Conservation (phyloP, 1,139 yeast species). For the Geotrichum phurueaensis region DNA sequence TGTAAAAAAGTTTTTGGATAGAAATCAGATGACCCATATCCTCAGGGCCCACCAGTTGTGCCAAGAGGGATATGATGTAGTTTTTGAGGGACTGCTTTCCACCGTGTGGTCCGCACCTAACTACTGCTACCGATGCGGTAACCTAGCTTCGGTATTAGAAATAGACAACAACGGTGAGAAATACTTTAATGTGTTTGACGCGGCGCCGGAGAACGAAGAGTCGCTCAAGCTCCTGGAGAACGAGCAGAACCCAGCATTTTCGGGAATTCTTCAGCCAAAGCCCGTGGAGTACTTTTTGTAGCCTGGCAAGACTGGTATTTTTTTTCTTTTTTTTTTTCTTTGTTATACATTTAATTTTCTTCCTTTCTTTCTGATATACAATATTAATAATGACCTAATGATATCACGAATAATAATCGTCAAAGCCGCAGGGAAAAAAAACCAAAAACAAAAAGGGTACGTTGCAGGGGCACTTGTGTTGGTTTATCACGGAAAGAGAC, state of each 20-base stretch:
- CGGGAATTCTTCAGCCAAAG: slow-evolving; percentile 34
- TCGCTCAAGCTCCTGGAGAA: slow-evolving; percentile 22
- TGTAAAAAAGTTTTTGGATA: slow-evolving; percentile 74
- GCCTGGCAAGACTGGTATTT: not conserved
- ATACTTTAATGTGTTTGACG: slow-evolving; percentile 89
- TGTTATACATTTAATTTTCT: too few relatives aligned
- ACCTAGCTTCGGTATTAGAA: slow-evolving; percentile 88
- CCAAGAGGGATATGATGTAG: slow-evolving; percentile 89
- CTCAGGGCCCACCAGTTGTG: slow-evolving; percentile 94
- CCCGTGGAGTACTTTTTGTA: slow-evolving; percentile 64
- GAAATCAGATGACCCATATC: slow-evolving; percentile 74
- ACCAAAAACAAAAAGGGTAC: too few relatives aligned
- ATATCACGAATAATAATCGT: not conserved
- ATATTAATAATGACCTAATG: not conserved
- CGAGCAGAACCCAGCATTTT: slow-evolving; percentile 18
- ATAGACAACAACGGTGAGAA: slow-evolving; percentile 34
- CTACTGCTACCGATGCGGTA: slow-evolving; percentile 94
- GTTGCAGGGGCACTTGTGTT: too few relatives aligned
- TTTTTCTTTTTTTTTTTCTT: too few relatives aligned
- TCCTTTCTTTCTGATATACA: not conserved
- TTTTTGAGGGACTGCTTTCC: slow-evolving; percentile 83
- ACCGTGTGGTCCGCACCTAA: slow-evolving; percentile 99
- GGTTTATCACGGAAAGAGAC: too few relatives aligned
- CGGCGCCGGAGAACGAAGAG: slow-evolving; percentile 78
- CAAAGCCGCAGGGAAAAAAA: not conserved